Evolutionary conservation across 129 eudicot species (phyloP), one percentile per base, ranked within the genome.

Genomic region (Helianthus tuberosus): DNA sequence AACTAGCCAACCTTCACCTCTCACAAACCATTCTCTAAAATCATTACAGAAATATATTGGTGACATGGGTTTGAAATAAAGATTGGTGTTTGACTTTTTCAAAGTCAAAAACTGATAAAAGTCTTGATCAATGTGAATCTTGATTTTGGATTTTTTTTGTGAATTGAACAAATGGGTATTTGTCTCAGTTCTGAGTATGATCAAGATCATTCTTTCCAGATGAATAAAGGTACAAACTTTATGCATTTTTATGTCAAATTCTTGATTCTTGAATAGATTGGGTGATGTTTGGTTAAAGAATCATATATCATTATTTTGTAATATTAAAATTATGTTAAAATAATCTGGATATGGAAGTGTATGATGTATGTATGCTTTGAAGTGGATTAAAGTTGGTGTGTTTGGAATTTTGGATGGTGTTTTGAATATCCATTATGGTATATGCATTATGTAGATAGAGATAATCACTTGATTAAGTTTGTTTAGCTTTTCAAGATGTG

Each of bases 101-200:
- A 48, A 11, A 48, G 52, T 48, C 52, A 48, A 48, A 48, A 11
- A 11, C 12, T 12, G 47, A 43, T 43, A 43, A 20, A 60, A 69
- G 47, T 43, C 14, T 32, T 59, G 27, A 49, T 61, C 59, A 72
- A 70, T 71, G 76, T 48, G 71, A 87, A 81, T 79, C 82, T 79
- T 77, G 72, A 60, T 50, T 68, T 25, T 38, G 32, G 57, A 66
- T 48, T 46, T 66, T 46, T 66, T 76, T 53, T 47, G 52, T 54
- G 36, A 35, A 44, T 11, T 20, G 32, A 14, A 55, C 62, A 65
- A 6, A 87, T 87, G 93, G 89, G 93, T 67, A 75, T 85, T 77
- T 87, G 93, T 82, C 53, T 82, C 68, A 87, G 93, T 77, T 80
- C 78, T 75, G 87, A 79, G 54, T 83, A 81, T 43, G 87, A 81